Evolutionary conservation across 2,329 filamentous ascomycete species (phyloP), one percentile per base, ranked within the genome.

Genomic region (Fusarium tjaetaba): DNA sequence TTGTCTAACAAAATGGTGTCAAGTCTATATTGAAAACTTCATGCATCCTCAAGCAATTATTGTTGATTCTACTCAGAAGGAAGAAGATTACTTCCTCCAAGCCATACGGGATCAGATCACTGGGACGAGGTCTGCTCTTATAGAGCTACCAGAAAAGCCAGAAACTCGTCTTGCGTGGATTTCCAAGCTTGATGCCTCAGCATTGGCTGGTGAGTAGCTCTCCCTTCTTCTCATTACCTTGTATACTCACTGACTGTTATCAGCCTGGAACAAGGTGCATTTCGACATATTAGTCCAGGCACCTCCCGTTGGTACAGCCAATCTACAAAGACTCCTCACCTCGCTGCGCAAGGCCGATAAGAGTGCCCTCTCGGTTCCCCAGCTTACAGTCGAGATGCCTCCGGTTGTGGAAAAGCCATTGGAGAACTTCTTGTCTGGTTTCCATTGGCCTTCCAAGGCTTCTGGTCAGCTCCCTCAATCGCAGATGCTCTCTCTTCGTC

Each of bases 231-330:
- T 80, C 79, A 72, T 52, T 38, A 65, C 24, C 7, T n/a, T 55
- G 7, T 32, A 46, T 22, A 8, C 68, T 71, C 57, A 80, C 70
- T 67, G 51, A 77, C 61, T 30, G 10, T 53, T 32, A 46, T 53
- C 30, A 92, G 92, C 89, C 39, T 98, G 95, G 95, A 91, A 96
- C 80, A 88, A 90, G 52, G 86, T 94, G 10, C 90, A 87, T 42
- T 87, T 98, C 70, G 94, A 98, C 73, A 93, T 99, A 60, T 81
- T 98, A 18, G 89, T 98, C 14, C 94, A 97, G 67, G 94, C 93
- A 3, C 88, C 91, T 11, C 84, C 90, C 7, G 87, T 87, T 14
- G 91, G 92, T 26, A 92, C 93, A 5, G 95, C 94, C 16, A 93
- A 92, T 57, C 81, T 98, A 36, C 89, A 94, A 57, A 88, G 94